phyloP scores from a whole-genome alignment of 2,329 filamentous ascomycete species.

The Colletotrichum gloeosporioides region DNA sequence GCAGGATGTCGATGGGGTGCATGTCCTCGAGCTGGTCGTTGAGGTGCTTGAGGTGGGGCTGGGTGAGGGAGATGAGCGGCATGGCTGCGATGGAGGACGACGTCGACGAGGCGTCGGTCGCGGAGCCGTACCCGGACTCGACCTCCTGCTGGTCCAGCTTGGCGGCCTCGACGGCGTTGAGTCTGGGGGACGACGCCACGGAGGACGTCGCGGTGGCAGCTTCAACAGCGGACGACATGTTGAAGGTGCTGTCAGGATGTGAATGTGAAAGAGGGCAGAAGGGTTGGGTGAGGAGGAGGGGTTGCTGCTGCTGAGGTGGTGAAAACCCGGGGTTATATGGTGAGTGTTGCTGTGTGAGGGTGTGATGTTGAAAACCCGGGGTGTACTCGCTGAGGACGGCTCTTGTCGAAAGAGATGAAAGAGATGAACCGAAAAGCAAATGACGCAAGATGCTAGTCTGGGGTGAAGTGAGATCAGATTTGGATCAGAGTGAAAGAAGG shows the following conservation, averaged over 20 bases:
- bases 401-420: conserved; percentile 10
- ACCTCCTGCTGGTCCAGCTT: conserved; percentile 51
- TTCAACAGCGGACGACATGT: conserved; percentile 36
- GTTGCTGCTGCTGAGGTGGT: not conserved
- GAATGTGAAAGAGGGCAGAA: conserved; percentile 4
- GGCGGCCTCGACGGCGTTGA: conserved; percentile 38
- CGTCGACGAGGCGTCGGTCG: conserved; percentile 40
- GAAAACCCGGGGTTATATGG: not conserved
- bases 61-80: conserved; percentile 84
- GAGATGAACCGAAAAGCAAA: conserved; percentile 1
- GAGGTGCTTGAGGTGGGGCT: conserved; percentile 86
- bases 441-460: conserved; percentile 21
- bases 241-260: conserved; percentile 33
- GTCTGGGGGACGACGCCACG: conserved; percentile 41
- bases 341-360: conserved; percentile 2
- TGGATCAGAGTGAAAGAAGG: not conserved
- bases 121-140: conserved; percentile 85
- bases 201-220: conserved; percentile 40
- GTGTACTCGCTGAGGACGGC: conserved; percentile 5
- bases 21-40: conserved; percentile 89
- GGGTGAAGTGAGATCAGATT: not conserved
- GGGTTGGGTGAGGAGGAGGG: not conserved
- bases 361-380: conserved; percentile 15
- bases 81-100: conserved; percentile 67
- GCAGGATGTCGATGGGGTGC: conserved; percentile 87